A percentile compares a stretch with the other conserved stretches of the same genome.
These are phyloP conservation scores for Calamus simplicifolius DNA, from an alignment of 176 grass and related monocot genomes.

Conservation along the genomic window DNA sequence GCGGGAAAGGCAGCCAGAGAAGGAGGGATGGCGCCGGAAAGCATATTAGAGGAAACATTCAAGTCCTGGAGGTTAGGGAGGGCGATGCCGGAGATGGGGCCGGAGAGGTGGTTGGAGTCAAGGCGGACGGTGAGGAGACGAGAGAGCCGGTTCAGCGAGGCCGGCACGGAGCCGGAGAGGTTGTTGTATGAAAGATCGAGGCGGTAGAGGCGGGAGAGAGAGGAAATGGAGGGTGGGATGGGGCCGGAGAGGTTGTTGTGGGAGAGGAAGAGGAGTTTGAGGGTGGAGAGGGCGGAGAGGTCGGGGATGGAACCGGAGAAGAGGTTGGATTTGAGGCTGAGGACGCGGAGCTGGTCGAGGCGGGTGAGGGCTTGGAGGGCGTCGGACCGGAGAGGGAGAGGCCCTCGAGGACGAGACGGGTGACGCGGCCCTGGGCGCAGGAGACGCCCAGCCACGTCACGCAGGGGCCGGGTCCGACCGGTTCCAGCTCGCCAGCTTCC, in stretches of 20 bases:
- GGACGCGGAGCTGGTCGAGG: slow-evolving; percentile 64
- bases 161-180: slow-evolving; percentile 19
- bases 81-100: slow-evolving; percentile 35
- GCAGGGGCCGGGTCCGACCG: slow-evolving; percentile 44
- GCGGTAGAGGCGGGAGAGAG: slow-evolving; percentile 55
- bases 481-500: slow-evolving; percentile 55
- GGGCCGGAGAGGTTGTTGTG: slow-evolving; percentile 52
- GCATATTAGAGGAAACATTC: slow-evolving; percentile 62
- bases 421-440: slow-evolving; percentile 63
- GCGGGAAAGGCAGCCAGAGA: slow-evolving; percentile 42
- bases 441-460: slow-evolving; percentile 56
- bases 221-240: slow-evolving; percentile 39
- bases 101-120: slow-evolving; percentile 56
- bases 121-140: slow-evolving; percentile 72
- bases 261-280: slow-evolving; percentile 85
- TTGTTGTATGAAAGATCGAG: slow-evolving; percentile 76
- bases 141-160: slow-evolving; percentile 35
- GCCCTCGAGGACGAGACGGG: slow-evolving; percentile 64
- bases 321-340: slow-evolving; percentile 75
- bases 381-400: slow-evolving; percentile 37
- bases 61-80: slow-evolving; percentile 62
- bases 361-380: slow-evolving; percentile 35
- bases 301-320: slow-evolving; percentile 58
- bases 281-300: slow-evolving; percentile 50
- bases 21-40: slow-evolving; percentile 45